A percentile compares a stretch with the other conserved stretches of the same genome.
These are phyloP conservation scores for Senna siamea DNA, from an alignment of 306 rosid species.

Conservation along the genomic window DNA sequence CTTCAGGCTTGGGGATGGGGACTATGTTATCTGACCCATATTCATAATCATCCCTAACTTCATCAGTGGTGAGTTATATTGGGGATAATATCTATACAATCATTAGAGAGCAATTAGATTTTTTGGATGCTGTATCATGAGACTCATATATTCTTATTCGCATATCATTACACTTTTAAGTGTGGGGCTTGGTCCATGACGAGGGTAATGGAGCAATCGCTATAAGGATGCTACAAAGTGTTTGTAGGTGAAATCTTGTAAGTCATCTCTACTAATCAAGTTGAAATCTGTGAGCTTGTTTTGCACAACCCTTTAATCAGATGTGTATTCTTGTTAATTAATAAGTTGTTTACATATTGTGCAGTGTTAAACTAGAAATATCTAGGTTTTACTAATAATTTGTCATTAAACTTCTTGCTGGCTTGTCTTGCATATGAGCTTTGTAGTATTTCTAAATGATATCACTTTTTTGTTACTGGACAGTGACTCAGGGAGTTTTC, in stretches of 20 bases:
- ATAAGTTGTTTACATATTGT: not conserved
- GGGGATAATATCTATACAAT: slow-evolving; percentile 4
- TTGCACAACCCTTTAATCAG: not conserved
- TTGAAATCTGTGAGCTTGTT: not conserved
- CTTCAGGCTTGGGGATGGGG: too few relatives aligned
- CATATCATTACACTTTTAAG: not conserved
- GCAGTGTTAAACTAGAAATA: not conserved
- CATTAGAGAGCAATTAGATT: not conserved
- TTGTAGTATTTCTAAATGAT: slow-evolving; percentile 6
- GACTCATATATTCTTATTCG: not conserved
- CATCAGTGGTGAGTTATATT: not conserved
- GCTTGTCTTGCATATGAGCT: not conserved
- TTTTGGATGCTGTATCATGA: slow-evolving; percentile 9
- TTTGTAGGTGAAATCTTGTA: not conserved
- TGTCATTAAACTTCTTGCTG: not conserved
- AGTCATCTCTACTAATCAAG: not conserved
- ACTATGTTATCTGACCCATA: too few relatives aligned
- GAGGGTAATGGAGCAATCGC: not conserved
- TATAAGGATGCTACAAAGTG: not conserved
- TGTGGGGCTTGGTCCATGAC: slow-evolving; percentile 10
- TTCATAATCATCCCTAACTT: too few relatives aligned
- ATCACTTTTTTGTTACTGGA: slow-evolving; percentile 36
- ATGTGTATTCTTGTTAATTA: not conserved
- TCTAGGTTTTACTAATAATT: slow-evolving; percentile 7
- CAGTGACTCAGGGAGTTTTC: slow-evolving; percentile 66